Percentiles rank a stretch among this genome's conserved stretches.
Evolutionary conservation across 192 early-diverging fungal species (phyloP).

Genomic region (Borealophlyctis nickersoniae): DNA sequence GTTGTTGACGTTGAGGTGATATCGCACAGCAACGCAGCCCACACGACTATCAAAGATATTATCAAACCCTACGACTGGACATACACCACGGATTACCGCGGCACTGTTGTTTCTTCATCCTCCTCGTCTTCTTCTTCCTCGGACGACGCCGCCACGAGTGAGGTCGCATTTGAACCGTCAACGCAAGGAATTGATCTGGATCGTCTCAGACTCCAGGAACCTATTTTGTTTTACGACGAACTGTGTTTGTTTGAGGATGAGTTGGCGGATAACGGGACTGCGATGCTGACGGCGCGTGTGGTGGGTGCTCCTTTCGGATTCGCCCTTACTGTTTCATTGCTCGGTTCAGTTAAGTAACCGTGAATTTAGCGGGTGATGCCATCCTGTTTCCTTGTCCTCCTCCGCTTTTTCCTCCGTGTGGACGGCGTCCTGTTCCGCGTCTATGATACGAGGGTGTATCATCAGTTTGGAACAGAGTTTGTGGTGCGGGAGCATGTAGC

Average conservation of each 20-base stretch:
- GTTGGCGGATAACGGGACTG: slow-evolving; percentile 89
- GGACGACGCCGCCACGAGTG: neutral
- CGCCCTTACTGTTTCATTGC: no score
- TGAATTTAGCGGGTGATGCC: slow-evolving; percentile 92
- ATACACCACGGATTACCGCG: slow-evolving; percentile 78
- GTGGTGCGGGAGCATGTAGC: slow-evolving; percentile 71
- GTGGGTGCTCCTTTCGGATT: slow-evolving; percentile 41
- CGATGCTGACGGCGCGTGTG: slow-evolving; percentile 72
- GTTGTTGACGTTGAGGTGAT: neutral
- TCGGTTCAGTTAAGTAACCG: no score
- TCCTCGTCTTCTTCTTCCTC: no score
- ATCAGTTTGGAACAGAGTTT: slow-evolving; percentile 69
- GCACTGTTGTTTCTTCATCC: slow-evolving; percentile 38
- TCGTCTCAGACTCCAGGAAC: slow-evolving; percentile 70
- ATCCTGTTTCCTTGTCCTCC: slow-evolving; percentile 80
- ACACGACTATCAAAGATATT: slow-evolving; percentile 71
- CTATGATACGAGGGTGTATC: slow-evolving; percentile 87
- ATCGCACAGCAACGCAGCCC: slow-evolving; percentile 17
- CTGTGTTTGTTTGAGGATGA: slow-evolving; percentile 95
- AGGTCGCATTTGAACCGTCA: slow-evolving; percentile 8
- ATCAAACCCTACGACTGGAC: slow-evolving; percentile 98
- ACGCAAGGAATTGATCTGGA: slow-evolving; percentile 67
- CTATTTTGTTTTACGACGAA: slow-evolving; percentile 93
- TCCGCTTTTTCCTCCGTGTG: slow-evolving; percentile 87
- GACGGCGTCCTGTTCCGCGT: slow-evolving; percentile 90